A percentile compares a stretch with the other conserved stretches of the same genome.
These are phyloP conservation scores for Astragalus membranaceus DNA, from an alignment of 306 rosid genomes.

Conservation along the genomic window DNA sequence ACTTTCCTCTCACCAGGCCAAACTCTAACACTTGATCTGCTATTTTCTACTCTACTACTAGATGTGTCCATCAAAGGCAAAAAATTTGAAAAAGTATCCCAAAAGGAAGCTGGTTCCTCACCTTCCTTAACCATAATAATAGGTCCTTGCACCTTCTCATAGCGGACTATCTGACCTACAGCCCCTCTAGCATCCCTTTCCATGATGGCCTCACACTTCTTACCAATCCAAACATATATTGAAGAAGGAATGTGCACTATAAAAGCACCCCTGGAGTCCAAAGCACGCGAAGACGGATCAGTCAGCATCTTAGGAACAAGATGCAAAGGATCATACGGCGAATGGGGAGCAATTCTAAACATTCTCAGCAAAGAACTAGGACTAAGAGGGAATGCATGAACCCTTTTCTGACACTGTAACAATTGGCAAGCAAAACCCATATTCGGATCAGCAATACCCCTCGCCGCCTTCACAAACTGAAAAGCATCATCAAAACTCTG, in stretches of 20 bases:
- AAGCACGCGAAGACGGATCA: conserved; percentile 58
- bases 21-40: conserved; percentile 29
- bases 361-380: conserved; percentile 96
- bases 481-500: conserved; percentile 99
- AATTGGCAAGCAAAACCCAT: conserved; percentile 99
- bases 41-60: conserved; percentile 31
- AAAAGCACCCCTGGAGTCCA: conserved; percentile 97
- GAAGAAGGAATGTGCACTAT: conserved; percentile 71
- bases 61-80: conserved; percentile 81
- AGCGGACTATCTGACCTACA: conserved; percentile 88
- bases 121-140: conserved; percentile 67
- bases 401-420: conserved; percentile 97
- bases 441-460: conserved; percentile 98
- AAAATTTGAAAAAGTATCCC: conserved; percentile 72
- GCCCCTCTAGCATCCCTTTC: conserved; percentile 98
- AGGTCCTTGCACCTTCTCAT: conserved; percentile 84
- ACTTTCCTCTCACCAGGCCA: conserved; percentile 61
- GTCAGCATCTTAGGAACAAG: conserved; percentile 94
- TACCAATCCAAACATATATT: conserved; percentile 94
- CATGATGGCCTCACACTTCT: conserved; percentile 74
- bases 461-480: conserved; percentile 97
- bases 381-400: conserved; percentile 93
- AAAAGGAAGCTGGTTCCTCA: conserved; percentile 64
- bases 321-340: conserved; percentile 95
- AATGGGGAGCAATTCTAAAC: conserved; percentile 93